Percentiles rank a stretch among this genome's conserved stretches.
Conservation (phyloP, 306 rosid genomes). For the Styphnolobium japonicum region DNA sequence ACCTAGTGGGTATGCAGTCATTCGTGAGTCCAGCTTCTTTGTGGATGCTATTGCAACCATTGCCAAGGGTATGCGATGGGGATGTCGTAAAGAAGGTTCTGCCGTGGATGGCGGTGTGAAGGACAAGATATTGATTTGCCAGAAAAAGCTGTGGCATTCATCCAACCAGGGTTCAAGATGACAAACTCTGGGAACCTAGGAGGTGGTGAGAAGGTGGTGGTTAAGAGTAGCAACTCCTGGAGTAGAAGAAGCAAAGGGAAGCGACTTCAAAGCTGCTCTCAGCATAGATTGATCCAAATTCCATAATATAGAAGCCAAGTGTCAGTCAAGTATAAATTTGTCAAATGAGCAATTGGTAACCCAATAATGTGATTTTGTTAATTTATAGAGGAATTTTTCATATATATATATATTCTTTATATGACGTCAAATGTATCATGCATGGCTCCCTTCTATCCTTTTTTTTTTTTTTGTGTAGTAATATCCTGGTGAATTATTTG, state of each 20-base stretch:
- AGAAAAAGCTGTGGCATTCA: conserved; percentile 85
- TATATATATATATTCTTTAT: conserved; percentile 42
- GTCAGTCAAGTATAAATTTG: conserved; percentile 29
- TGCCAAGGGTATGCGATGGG: conserved; percentile 82
- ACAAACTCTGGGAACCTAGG: conserved; percentile 21
- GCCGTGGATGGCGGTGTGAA: conserved; percentile 55
- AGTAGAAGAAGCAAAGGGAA: conserved; percentile 39
- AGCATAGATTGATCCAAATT: conserved; percentile 32
- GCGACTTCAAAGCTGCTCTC: conserved; percentile 38
- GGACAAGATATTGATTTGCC: conserved; percentile 83
- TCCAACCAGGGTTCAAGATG: conserved; percentile 55
- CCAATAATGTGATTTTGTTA: conserved; percentile 55
- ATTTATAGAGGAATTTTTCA: conserved; percentile 38
- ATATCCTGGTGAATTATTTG: background rate
- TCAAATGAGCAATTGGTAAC: conserved; percentile 39
- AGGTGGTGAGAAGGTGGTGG: conserved; percentile 22
- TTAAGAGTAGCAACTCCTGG: conserved; percentile 8
- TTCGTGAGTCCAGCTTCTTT: conserved; percentile 79
- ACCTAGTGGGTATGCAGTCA: conserved; percentile 68
- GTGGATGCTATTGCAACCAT: conserved; percentile 60
- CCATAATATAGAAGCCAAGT: conserved; percentile 20
- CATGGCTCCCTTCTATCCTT: background rate
- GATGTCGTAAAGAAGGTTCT: conserved; percentile 67
- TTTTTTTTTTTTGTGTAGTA: background rate
- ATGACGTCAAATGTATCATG: conserved; percentile 34